These are phyloP conservation scores for Thraustochytrium striatum DNA, from an alignment of 352 stramenopile species.

Conservation along the genomic window DNA sequence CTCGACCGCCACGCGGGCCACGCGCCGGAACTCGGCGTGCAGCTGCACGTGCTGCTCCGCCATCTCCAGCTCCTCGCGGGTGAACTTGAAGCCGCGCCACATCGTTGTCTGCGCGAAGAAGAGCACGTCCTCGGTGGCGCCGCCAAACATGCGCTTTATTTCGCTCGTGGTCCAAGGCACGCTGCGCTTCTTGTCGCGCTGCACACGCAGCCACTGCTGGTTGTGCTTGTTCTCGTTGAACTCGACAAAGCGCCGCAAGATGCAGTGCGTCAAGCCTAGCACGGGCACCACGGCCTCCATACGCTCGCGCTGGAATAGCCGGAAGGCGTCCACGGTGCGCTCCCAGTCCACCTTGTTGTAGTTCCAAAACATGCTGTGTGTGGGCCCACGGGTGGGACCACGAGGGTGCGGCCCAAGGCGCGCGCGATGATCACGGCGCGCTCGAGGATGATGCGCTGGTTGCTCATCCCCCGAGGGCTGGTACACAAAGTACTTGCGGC, in stretches of 20 bases:
- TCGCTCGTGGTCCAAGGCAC: neutral
- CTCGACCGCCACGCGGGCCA: slow-evolving; percentile 19
- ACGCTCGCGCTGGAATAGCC: neutral
- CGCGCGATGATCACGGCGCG: slow-evolving; percentile 12
- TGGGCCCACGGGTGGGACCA: slow-evolving; percentile 43
- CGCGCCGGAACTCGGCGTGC: neutral
- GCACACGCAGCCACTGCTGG: neutral
- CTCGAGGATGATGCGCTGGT: slow-evolving; percentile 46
- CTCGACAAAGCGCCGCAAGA: slow-evolving; percentile 40
- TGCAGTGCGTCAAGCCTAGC: slow-evolving; percentile 4
- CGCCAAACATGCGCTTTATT: slow-evolving; percentile 1
- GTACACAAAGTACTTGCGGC: slow-evolving; percentile 45
- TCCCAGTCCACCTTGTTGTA: slow-evolving; percentile 49
- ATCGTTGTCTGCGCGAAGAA: slow-evolving; percentile 45
- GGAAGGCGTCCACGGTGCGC: slow-evolving; percentile 25
- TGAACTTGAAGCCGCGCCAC: slow-evolving; percentile 40
- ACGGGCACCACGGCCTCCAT: neutral
- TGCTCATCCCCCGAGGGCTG: slow-evolving; percentile 45
- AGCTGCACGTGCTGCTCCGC: slow-evolving; percentile 16
- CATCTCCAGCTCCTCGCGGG: neutral
- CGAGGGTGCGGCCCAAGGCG: slow-evolving; percentile 21
- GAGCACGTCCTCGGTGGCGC: neutral
- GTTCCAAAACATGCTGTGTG: slow-evolving; percentile 48
- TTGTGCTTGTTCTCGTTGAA: neutral
- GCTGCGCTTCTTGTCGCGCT: slow-evolving; percentile 14